These are phyloP conservation scores for Lyophyllum atratum DNA, from an alignment of 768 basidiomycete species.

Conservation along the genomic window DNA sequence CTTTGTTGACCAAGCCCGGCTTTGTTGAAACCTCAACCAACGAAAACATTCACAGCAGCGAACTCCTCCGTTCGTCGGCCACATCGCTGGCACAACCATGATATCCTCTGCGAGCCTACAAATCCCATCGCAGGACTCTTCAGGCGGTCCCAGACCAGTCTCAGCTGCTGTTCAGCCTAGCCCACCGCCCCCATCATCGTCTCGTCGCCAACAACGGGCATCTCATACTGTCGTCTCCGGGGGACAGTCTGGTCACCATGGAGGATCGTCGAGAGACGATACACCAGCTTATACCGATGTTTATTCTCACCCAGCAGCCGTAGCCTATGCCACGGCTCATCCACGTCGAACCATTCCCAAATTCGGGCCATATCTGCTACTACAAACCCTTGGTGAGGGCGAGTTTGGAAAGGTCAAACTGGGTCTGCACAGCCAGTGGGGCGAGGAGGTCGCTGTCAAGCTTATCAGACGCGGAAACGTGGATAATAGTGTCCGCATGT, in stretches of 20 bases:
- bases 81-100: slow-evolving; percentile 13
- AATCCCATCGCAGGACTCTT: slow-evolving; percentile 29
- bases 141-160: slow-evolving; percentile 56
- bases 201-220: slow-evolving; percentile 62
- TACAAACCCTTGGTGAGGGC: slow-evolving; percentile 97
- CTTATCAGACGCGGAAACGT: slow-evolving; percentile 92
- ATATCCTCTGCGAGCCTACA: slow-evolving; percentile 28
- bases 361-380: slow-evolving; percentile 93
- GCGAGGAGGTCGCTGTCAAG: slow-evolving; percentile 98
- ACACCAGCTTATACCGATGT: slow-evolving; percentile 65
- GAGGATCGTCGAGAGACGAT: slow-evolving; percentile 40
- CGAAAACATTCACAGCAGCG: background rate
- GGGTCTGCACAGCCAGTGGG: slow-evolving; percentile 91
- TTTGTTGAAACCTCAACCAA: background rate
- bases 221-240: slow-evolving; percentile 69
- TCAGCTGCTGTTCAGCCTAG: slow-evolving; percentile 58
- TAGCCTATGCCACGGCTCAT: slow-evolving; percentile 81
- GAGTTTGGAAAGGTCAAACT: slow-evolving; percentile 99
- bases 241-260: slow-evolving; percentile 27
- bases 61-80: slow-evolving; percentile 2
- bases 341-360: slow-evolving; percentile 86
- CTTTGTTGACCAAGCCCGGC: background rate
- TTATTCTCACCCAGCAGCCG: slow-evolving; percentile 81
- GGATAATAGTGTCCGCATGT: slow-evolving; percentile 82
- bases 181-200: slow-evolving; percentile 41